Evolutionary conservation across 1,284 basidiomycete genomes (phyloP).

Genomic region (Heterobasidion occidentale): DNA sequence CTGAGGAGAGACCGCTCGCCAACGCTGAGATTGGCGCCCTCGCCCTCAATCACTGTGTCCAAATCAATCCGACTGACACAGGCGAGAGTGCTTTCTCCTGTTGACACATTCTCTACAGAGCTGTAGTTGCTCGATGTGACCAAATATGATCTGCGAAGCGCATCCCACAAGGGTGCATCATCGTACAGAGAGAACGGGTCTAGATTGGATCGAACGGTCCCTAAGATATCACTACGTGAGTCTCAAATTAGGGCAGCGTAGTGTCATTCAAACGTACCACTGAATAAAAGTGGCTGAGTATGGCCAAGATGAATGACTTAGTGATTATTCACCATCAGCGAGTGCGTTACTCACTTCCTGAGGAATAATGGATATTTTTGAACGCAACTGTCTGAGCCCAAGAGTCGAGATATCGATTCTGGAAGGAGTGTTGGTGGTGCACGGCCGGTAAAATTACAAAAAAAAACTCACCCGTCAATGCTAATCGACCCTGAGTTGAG

Average conservation of each 20-base stretch:
- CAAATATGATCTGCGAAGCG: slow-evolving; percentile 72
- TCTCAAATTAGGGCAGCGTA: background rate
- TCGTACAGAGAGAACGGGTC: slow-evolving; percentile 73
- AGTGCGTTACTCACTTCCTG: slow-evolving; percentile 55
- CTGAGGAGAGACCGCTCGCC: slow-evolving; percentile 72
- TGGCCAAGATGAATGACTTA: background rate
- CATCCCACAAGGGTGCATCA: slow-evolving; percentile 77
- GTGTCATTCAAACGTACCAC: background rate
- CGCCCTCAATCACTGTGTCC: slow-evolving; percentile 77
- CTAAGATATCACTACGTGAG: slow-evolving; percentile 18
- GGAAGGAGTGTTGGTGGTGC: background rate
- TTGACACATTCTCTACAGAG: background rate
- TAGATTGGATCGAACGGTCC: slow-evolving; percentile 75
- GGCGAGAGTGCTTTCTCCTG: slow-evolving; percentile 17
- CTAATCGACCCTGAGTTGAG: slow-evolving; percentile 55
- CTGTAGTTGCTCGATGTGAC: slow-evolving; percentile 34
- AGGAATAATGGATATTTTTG: slow-evolving; percentile 75
- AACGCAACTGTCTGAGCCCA: slow-evolving; percentile 60
- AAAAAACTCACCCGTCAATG: slow-evolving; percentile 38
- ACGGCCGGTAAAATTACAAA: background rate
- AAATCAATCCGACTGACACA: slow-evolving; percentile 53
- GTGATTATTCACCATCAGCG: background rate
- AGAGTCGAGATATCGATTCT: slow-evolving; percentile 56
- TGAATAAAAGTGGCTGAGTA: background rate
- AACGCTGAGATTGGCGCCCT: slow-evolving; percentile 67